Percentiles rank a stretch among this genome's conserved stretches.
Evolutionary conservation across 257 asterid species (phyloP).

Genomic region (Solanum phureja): DNA sequence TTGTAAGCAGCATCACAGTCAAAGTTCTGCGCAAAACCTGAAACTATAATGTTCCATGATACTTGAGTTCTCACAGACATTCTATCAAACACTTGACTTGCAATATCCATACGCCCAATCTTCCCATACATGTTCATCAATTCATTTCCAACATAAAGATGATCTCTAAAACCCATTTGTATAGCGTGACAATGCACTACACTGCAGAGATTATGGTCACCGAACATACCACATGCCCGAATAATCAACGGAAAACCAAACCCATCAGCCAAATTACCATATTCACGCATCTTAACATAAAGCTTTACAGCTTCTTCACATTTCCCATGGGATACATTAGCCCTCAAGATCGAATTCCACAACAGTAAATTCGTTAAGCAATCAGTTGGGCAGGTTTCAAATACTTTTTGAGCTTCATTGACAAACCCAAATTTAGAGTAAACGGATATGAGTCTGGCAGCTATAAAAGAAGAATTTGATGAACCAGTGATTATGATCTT

Average conservation of each 20-base stretch:
- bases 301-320: slow-evolving; percentile 20
- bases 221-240: slow-evolving; percentile 43
- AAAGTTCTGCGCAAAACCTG: slow-evolving; percentile 31
- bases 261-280: slow-evolving; percentile 35
- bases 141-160: slow-evolving; percentile 46
- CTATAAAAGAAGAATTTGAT: slow-evolving; percentile 32
- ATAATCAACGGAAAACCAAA: slow-evolving; percentile 65
- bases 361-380: slow-evolving; percentile 30
- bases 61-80: slow-evolving; percentile 34
- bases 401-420: slow-evolving; percentile 49
- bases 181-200: slow-evolving; percentile 42
- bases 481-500: slow-evolving; percentile 27
- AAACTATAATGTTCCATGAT: slow-evolving; percentile 55
- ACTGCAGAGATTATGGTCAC: slow-evolving; percentile 23
- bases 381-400: slow-evolving; percentile 17
- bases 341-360: slow-evolving; percentile 67
- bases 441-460: slow-evolving; percentile 33
- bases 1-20: slow-evolving; percentile 37
- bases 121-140: slow-evolving; percentile 57
- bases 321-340: slow-evolving; percentile 21
- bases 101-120: slow-evolving; percentile 32
- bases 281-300: slow-evolving; percentile 37
- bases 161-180: slow-evolving; percentile 29
- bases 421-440: slow-evolving; percentile 34
- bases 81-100: slow-evolving; percentile 34